phyloP scores from a whole-genome alignment of 805 yeast genomes.

The Saccharomycopsis selenospora region DNA sequence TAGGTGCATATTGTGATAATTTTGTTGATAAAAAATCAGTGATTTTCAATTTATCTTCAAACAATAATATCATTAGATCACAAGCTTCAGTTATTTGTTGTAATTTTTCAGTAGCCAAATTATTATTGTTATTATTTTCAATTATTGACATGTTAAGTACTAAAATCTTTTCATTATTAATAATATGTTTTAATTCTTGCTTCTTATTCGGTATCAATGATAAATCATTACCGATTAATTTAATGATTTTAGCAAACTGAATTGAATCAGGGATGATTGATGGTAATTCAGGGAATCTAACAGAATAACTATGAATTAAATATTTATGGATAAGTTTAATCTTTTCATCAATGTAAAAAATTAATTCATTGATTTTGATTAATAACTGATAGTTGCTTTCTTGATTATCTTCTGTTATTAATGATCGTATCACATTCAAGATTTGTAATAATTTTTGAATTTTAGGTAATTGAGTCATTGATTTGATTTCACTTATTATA shows the following conservation, averaged over 20 bases:
- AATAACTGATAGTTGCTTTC: slow-evolving; percentile 31
- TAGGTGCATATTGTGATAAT: slow-evolving; percentile 66
- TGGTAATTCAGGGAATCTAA: slow-evolving; percentile 66
- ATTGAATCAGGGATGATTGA: slow-evolving; percentile 53
- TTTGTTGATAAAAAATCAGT: slow-evolving; percentile 49
- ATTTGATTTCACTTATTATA: slow-evolving; percentile 18
- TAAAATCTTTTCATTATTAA: slow-evolving; percentile 60
- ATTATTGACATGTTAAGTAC: slow-evolving; percentile 70
- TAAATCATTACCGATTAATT: slow-evolving; percentile 43
- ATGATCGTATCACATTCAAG: slow-evolving; percentile 3
- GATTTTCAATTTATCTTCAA: slow-evolving; percentile 36
- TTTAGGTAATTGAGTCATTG: slow-evolving; percentile 15
- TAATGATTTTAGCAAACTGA: slow-evolving; percentile 50
- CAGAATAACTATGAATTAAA: slow-evolving; percentile 45
- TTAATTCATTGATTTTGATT: slow-evolving; percentile 45
- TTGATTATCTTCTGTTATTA: slow-evolving; percentile 1
- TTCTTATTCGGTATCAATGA: slow-evolving; percentile 25
- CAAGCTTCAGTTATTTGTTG: slow-evolving; percentile 38
- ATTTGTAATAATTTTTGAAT: slow-evolving; percentile 4
- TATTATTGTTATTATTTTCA: slow-evolving; percentile 31
- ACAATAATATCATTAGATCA: slow-evolving; percentile 39
- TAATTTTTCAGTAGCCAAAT: slow-evolving; percentile 31
- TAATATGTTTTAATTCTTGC: slow-evolving; percentile 29
- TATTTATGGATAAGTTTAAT: slow-evolving; percentile 42
- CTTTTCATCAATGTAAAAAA: slow-evolving; percentile 49